Base-by-base conservation (phyloP, 2,329 filamentous ascomycete genomes). In the Davidsoniella eucalypti region DNA sequence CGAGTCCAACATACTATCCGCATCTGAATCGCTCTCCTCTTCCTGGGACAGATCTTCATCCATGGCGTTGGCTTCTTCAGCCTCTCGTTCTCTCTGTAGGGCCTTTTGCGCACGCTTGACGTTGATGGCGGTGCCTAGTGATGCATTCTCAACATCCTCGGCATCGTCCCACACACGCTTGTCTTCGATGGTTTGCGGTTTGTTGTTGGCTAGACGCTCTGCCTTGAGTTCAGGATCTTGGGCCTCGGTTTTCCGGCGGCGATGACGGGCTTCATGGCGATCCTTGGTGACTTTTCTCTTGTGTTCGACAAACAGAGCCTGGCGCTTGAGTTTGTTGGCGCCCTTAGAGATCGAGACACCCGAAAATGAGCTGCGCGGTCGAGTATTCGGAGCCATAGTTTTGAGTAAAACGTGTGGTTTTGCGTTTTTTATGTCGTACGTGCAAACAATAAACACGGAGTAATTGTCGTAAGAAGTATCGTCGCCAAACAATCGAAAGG, bases 81-180 rank as follows among this genome's bases (percentile, higher is more conserved):
- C 65, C 54, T 73, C 72, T 51, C 71, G 67, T 45, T 68, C 65
- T 60, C 76, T 70, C 45, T 74, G 70, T 50, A 79, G 65, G 50
- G 71, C 70, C 59, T 72, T 64, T 56, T 70, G 69, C 57, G 78
- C 61, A 59, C 74, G 69, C 56, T 77, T 72, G 50, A 81, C 65
- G 55, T 81, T 74, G 29, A 80, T 74, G 56, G 68, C 67, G 12
- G 67, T 66, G 55, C 71, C 72, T 5, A 78, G 67, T 45, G 67
- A 72, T 56, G 81, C 76, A 45, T 71, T 64, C 38, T 56, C 55
- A 44, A 54, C 42, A 51, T 74, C 73, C 44, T 80, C 80, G 46
- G 76, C 75, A 48, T 88, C 80, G 59, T 95, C 88, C 86, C 87
- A 96, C 29, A 86, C 79, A 62, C 92, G 78, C 70, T 94, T 94